Conservation (phyloP, 2,329 filamentous ascomycete genomes). For the Aureobasidium pullulans region DNA sequence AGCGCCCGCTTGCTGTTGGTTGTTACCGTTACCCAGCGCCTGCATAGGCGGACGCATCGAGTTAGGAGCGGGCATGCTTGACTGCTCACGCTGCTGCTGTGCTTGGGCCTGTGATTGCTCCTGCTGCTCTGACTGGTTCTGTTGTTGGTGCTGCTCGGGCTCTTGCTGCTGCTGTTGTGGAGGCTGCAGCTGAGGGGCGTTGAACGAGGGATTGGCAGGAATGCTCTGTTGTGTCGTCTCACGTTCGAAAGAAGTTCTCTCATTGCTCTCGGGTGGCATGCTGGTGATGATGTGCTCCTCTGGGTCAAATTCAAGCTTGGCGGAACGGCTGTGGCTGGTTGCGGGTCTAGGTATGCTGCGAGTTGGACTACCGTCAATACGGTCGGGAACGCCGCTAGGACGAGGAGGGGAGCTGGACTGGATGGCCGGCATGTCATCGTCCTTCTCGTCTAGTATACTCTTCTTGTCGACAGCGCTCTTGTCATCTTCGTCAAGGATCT, state of each 20-base stretch:
- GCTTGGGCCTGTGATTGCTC: conserved; percentile 1
- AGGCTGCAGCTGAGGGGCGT: conserved; percentile 7
- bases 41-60: conserved; percentile 11
- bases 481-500: conserved; percentile 19
- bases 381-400: conserved; percentile 16
- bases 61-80: conserved; percentile 3
- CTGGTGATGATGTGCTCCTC: background rate
- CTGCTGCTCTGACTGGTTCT: background rate
- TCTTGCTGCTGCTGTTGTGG: conserved; percentile 15
- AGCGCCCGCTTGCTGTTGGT: conserved; percentile 15
- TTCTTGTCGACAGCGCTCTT: conserved; percentile 16
- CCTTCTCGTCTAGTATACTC: conserved; percentile 17
- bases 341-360: conserved; percentile 16
- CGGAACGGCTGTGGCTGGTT: conserved; percentile 12
- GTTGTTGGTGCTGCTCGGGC: conserved; percentile 19
- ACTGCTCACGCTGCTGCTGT: conserved; percentile 13
- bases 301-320: conserved; percentile 7
- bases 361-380: conserved; percentile 26
- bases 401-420: conserved; percentile 28
- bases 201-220: background rate
- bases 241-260: conserved; percentile 3
- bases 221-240: conserved; percentile 1
- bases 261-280: conserved; percentile 1
- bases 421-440: conserved; percentile 24
- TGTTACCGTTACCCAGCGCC: background rate